These are phyloP conservation scores for Kwoniella mangroviensis DNA, from an alignment of 768 basidiomycete species.

Conservation along the genomic window DNA sequence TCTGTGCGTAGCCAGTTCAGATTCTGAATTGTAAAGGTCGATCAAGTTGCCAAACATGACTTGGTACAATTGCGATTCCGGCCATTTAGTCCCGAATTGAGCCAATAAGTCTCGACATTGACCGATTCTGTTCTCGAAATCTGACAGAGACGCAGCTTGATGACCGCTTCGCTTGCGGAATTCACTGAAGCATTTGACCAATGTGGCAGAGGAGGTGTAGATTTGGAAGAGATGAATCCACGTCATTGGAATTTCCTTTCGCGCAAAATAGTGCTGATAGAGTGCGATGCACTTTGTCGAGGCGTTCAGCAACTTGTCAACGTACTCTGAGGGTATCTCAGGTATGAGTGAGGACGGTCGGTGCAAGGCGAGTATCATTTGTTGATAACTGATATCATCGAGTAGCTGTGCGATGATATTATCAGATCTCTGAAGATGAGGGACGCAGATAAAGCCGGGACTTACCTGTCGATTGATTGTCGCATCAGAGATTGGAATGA, in stretches of 20 bases:
- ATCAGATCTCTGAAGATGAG: too few relatives aligned
- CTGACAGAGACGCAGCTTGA: background rate
- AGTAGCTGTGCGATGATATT: background rate
- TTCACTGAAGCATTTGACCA: conserved; percentile 21
- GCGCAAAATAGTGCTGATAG: conserved; percentile 16
- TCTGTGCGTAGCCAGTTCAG: too few relatives aligned
- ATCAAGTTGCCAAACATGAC: conserved; percentile 12
- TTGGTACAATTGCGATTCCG: conserved; percentile 10
- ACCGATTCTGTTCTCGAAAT: conserved; percentile 1
- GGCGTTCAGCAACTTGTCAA: conserved; percentile 1
- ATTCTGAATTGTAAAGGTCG: too few relatives aligned
- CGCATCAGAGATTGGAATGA: conserved; percentile 21
- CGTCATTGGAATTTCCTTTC: conserved; percentile 8
- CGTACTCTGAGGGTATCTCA: conserved; percentile 13
- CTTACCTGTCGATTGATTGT: conserved; percentile 26
- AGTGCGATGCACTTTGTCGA: conserved; percentile 22
- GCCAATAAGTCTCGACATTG: conserved; percentile 10
- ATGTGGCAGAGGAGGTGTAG: conserved; percentile 14
- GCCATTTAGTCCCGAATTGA: conserved; percentile 14
- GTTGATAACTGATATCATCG: conserved; percentile 25
- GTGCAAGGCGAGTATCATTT: conserved; percentile 27
- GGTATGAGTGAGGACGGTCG: conserved; percentile 27
- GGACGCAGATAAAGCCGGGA: too few relatives aligned
- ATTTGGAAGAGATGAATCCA: conserved; percentile 26
- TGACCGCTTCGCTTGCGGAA: conserved; percentile 12